phyloP scores from a whole-genome alignment of 2,329 filamentous ascomycete species.

The Cercospora sp. region DNA sequence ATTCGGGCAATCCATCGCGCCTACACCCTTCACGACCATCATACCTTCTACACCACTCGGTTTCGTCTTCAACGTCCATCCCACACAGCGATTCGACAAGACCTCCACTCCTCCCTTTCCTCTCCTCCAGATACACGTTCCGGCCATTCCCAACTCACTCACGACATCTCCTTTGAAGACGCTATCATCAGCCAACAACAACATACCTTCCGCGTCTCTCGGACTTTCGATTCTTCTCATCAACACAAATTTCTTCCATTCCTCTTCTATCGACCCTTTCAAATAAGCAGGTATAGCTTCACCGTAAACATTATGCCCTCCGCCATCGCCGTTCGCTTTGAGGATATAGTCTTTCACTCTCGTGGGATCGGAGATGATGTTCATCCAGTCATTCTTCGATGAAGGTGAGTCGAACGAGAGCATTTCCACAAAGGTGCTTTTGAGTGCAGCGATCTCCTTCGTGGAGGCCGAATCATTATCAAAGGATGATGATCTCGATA shows the following conservation, averaged over 20 bases:
- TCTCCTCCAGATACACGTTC: conserved; percentile 43
- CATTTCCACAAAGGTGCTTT: conserved; percentile 43
- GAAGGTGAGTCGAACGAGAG: conserved; percentile 40
- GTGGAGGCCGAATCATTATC: background rate
- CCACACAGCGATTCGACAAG: conserved; percentile 39
- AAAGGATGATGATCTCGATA: background rate
- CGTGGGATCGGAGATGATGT: conserved; percentile 30
- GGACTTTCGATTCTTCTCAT: conserved; percentile 45
- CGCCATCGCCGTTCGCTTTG: conserved; percentile 49
- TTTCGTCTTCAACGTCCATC: conserved; percentile 52
- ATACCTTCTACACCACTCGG: conserved; percentile 45
- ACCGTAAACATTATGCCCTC: conserved; percentile 47
- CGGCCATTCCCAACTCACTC: conserved; percentile 48
- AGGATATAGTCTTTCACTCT: conserved; percentile 40
- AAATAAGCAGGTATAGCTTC: conserved; percentile 42
- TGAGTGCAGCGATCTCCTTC: conserved; percentile 28
- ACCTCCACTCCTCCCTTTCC: conserved; percentile 27
- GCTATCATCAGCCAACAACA: conserved; percentile 37
- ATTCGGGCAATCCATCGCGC: conserved; percentile 48
- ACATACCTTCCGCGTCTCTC: conserved; percentile 35
- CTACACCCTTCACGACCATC: conserved; percentile 51
- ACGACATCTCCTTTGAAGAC: conserved; percentile 42
- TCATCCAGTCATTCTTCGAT: conserved; percentile 33
- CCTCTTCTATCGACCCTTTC: conserved; percentile 24
- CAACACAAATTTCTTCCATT: conserved; percentile 42